Conservation (phyloP, 192 early-diverging fungal species). For the Martensiomyces pterosporus region DNA sequence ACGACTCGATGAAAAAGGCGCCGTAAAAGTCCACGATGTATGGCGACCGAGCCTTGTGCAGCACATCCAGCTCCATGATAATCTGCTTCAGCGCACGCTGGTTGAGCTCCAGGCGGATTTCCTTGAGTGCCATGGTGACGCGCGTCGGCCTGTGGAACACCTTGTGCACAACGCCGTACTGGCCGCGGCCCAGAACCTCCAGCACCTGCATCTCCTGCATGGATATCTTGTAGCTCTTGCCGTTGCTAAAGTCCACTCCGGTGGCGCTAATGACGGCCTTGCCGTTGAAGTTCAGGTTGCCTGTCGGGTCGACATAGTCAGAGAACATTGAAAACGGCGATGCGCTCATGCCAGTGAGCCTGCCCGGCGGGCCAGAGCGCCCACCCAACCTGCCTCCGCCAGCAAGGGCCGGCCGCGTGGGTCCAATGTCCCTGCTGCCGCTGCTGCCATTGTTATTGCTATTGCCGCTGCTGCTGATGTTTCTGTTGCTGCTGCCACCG, state of each 20-base stretch:
- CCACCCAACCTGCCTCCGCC: no score
- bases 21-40: conserved; percentile 99
- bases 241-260: conserved; percentile 89
- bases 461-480: neutral
- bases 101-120: conserved; percentile 91
- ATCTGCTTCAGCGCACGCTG: conserved; percentile 86
- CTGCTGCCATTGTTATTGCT: no score
- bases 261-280: conserved; percentile 88
- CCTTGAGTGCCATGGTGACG: conserved; percentile 88
- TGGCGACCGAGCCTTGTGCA: conserved; percentile 80
- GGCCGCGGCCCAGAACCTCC: conserved; percentile 84
- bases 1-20: conserved; percentile 92
- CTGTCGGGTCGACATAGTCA: conserved; percentile 49
- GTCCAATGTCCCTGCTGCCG: no score
- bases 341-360: neutral
- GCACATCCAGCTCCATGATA: conserved; percentile 91
- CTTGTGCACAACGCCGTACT: conserved; percentile 90
- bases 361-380: no score
- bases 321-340: conserved; percentile 25
- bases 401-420: no score
- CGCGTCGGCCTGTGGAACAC: conserved; percentile 83
- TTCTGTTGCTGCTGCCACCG: neutral
- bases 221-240: conserved; percentile 81
- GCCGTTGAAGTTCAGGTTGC: conserved; percentile 86
- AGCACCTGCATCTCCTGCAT: conserved; percentile 76